phyloP scores from a whole-genome alignment of 495 filamentous ascomycete genomes.

The Aspergillus ellipticus region DNA sequence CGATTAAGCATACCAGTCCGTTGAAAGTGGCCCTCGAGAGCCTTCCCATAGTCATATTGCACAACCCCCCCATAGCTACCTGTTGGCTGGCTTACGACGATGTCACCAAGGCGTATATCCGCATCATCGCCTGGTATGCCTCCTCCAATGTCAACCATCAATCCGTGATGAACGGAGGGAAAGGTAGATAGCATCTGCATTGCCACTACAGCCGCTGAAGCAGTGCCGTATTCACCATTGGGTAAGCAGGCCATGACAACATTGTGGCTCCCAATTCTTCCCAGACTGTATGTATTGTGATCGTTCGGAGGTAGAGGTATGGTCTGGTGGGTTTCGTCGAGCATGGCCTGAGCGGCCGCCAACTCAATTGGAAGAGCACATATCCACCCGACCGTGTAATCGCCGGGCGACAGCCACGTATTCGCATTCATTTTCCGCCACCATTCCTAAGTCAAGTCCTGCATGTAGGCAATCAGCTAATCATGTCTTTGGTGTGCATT shows the following conservation, averaged over 20 bases:
- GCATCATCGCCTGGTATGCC: slow-evolving; percentile 22
- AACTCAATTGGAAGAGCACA: slow-evolving; percentile 30
- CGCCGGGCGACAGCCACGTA: not conserved
- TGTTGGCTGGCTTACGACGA: slow-evolving; percentile 30
- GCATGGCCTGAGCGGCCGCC: slow-evolving; percentile 25
- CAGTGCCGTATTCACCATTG: slow-evolving; percentile 24
- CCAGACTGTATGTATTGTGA: slow-evolving; percentile 32
- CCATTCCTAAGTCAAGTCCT: no score
- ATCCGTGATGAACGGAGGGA: slow-evolving; percentile 15
- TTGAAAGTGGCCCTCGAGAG: slow-evolving; percentile 23
- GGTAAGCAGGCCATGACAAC: slow-evolving; percentile 33
- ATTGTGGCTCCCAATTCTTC: slow-evolving; percentile 27
- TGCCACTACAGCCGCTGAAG: slow-evolving; percentile 22
- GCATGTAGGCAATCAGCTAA: no score
- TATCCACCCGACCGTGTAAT: slow-evolving; percentile 34
- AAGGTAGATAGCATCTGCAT: slow-evolving; percentile 26
- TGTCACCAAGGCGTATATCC: slow-evolving; percentile 34
- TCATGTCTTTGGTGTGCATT: no score
- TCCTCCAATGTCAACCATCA: slow-evolving; percentile 38
- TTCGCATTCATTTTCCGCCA: not conserved
- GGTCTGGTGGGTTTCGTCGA: slow-evolving; percentile 25
- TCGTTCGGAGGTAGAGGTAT: slow-evolving; percentile 14
- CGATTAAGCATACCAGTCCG: slow-evolving; percentile 33
- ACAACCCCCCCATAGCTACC: slow-evolving; percentile 21
- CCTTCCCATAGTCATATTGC: slow-evolving; percentile 39